Base-by-base conservation (phyloP, 163 green algal species). In the Scenedesmus sp. region DNA sequence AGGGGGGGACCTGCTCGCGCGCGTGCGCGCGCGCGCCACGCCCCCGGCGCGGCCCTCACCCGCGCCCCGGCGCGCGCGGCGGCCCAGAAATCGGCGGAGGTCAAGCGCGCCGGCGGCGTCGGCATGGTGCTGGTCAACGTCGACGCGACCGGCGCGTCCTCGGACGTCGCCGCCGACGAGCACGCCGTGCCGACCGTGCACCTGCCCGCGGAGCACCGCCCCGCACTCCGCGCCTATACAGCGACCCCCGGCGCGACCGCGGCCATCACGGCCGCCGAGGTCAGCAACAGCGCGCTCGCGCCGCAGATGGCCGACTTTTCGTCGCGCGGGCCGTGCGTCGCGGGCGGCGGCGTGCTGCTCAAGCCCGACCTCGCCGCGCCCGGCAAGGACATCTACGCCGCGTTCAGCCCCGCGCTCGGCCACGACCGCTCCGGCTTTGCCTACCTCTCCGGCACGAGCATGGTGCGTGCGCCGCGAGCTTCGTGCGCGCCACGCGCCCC, bases 361-460 rank as follows among this genome's bases (percentile, higher is more conserved):
- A 70, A 70, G 36, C 62, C 62, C 36, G 62, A 70, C 62, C 53
- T 70, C 36, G 54, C 39, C 26, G 36, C 62, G 0, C 62, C 62
- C n/a, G 62, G 62, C 36, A 18, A 34, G 18, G 39, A 14, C 4
- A 33, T 69, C 31, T 33, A 51, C 3, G 60, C 60, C 7, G 28
- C 36, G 60, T 31, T 48, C 5, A 13, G 31, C 4, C 29, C 28
- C 4, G 18, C 47, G 22, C 29, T 31, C 33, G 33, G 33, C 17
- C 31, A 69, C 33, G n/a, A 69, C 60, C 14, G 33, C 31, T 22
- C 33, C 22, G 33, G 18, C 15, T 1, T 18, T 69, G 34, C 31
- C 31, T 20, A 33, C 31, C 24, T 28, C 54, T 13, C 17, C 24
- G 20, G 20, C 48, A 28, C 20, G 11, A 0, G 26, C 53, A 62